Evolutionary conservation across 495 filamentous ascomycete genomes (phyloP).

Genomic region (Lophium mytilinum): DNA sequence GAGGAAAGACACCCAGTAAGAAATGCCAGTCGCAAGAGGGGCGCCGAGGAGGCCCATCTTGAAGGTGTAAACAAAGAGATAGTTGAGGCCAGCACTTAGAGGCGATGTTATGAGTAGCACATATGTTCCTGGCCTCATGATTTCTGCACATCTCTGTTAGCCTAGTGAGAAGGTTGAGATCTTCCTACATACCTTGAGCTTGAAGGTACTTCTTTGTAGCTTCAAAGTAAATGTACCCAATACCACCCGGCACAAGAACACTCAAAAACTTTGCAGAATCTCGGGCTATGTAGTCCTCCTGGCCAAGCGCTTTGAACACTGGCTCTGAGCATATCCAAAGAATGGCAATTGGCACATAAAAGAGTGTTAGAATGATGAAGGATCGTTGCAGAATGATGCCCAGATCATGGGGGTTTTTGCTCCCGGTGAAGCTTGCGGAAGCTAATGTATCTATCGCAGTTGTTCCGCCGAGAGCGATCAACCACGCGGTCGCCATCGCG

Average conservation of each 20-base stretch:
- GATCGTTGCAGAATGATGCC: constrained; percentile 76
- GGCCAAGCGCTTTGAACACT: constrained; percentile 68
- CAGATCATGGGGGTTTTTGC: constrained; percentile 71
- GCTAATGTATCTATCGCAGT: constrained; percentile 85
- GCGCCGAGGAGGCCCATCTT: constrained; percentile 67
- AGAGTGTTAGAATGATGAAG: constrained; percentile 61
- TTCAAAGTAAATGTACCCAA: constrained; percentile 91
- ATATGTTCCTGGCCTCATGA: constrained; percentile 83
- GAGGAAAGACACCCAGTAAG: constrained; percentile 80
- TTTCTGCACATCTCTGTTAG: constrained; percentile 40
- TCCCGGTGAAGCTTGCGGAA: constrained; percentile 80
- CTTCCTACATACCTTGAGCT: constrained; percentile 57
- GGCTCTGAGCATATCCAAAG: constrained; percentile 74
- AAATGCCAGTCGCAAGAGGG: constrained; percentile 73
- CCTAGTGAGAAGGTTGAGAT: neutral
- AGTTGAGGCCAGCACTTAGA: constrained; percentile 68
- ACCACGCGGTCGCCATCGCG: constrained; percentile 83
- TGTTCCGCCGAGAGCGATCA: constrained; percentile 85
- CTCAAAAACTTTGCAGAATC: constrained; percentile 69
- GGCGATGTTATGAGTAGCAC: constrained; percentile 79
- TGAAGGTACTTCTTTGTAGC: constrained; percentile 87
- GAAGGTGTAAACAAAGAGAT: constrained; percentile 68
- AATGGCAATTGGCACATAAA: constrained; percentile 69
- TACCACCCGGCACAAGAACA: constrained; percentile 71
- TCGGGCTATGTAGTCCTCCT: constrained; percentile 67